Conservation (phyloP, 2,329 filamentous ascomycete genomes). For the Diaporthe vexans region DNA sequence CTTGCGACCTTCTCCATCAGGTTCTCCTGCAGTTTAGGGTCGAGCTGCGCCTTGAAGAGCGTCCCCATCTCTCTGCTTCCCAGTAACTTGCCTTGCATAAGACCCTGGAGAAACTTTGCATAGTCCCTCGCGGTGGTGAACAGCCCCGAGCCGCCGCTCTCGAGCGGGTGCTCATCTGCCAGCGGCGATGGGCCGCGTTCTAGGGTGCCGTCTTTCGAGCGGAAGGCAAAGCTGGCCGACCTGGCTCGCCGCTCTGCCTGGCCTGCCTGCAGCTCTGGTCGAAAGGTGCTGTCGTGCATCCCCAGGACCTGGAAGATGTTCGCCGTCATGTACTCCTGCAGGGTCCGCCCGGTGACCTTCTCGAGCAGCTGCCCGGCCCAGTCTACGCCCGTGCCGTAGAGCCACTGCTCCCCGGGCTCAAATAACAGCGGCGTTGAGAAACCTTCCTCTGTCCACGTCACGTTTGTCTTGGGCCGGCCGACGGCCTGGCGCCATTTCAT, state of each 20-base stretch:
- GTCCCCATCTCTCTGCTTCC: slow-evolving; percentile 31
- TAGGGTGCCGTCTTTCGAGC: slow-evolving; percentile 11
- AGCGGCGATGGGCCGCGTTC: slow-evolving; percentile 14
- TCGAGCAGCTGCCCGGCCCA: slow-evolving; percentile 50
- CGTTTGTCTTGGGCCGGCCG: slow-evolving; percentile 31
- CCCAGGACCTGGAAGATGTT: slow-evolving; percentile 46
- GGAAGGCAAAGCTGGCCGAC: slow-evolving; percentile 15
- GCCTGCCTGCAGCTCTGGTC: slow-evolving; percentile 38
- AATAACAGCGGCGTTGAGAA: slow-evolving; percentile 49
- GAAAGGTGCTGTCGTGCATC: slow-evolving; percentile 45
- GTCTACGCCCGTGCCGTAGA: slow-evolving; percentile 49
- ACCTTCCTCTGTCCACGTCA: slow-evolving; percentile 42
- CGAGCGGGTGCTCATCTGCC: slow-evolving; percentile 36
- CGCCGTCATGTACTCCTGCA: slow-evolving; percentile 46
- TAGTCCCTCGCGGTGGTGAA: slow-evolving; percentile 44
- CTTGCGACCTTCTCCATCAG: slow-evolving; percentile 25
- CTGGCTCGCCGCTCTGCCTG: not conserved
- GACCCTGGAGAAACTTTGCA: slow-evolving; percentile 43
- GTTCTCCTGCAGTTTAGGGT: slow-evolving; percentile 39
- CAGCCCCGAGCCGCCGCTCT: slow-evolving; percentile 48
- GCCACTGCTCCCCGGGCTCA: slow-evolving; percentile 49
- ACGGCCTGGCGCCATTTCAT: slow-evolving; percentile 39
- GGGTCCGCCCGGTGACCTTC: slow-evolving; percentile 41
- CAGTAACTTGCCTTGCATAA: slow-evolving; percentile 41
- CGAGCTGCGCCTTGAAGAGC: slow-evolving; percentile 46